Conservation (phyloP, 352 stramenopile species). For the Globisporangium nodosum region DNA sequence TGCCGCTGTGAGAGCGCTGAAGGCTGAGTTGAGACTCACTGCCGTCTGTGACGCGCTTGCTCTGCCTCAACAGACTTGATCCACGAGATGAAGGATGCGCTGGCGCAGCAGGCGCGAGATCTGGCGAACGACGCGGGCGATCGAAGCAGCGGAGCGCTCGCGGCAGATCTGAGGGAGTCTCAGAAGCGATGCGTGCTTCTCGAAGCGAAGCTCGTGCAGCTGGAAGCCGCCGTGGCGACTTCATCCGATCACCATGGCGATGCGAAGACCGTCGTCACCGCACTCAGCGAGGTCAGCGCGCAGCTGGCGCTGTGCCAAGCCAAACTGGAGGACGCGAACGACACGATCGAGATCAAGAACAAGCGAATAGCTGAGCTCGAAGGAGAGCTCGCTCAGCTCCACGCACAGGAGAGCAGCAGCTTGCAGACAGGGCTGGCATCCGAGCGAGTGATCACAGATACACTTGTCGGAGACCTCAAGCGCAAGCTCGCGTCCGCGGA, state of each 20-base stretch:
- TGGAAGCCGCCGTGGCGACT: constrained; percentile 4
- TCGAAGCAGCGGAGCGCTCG: constrained; percentile 7
- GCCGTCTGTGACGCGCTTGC: background rate
- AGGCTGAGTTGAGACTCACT: background rate
- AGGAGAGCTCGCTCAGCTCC: constrained; percentile 18
- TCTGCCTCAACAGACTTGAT: constrained; percentile 38
- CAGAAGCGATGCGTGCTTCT: constrained; percentile 39
- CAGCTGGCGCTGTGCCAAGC: constrained; percentile 36
- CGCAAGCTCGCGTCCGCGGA: constrained; percentile 38
- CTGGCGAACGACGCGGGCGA: background rate
- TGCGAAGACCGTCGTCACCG: background rate
- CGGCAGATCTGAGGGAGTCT: constrained; percentile 21
- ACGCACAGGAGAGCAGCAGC: background rate
- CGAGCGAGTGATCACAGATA: constrained; percentile 19
- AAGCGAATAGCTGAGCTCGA: constrained; percentile 42
- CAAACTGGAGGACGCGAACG: constrained; percentile 39
- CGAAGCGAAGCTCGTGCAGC: constrained; percentile 33
- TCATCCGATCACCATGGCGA: background rate
- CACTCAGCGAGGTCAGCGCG: constrained; percentile 7
- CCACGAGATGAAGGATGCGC: constrained; percentile 67
- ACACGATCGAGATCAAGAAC: constrained; percentile 33
- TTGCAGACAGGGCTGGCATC: background rate
- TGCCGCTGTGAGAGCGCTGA: background rate
- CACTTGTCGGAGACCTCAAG: constrained; percentile 35
- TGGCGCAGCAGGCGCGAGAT: constrained; percentile 40